Conservation (phyloP, 352 stramenopile species). For the Albugo candida region DNA sequence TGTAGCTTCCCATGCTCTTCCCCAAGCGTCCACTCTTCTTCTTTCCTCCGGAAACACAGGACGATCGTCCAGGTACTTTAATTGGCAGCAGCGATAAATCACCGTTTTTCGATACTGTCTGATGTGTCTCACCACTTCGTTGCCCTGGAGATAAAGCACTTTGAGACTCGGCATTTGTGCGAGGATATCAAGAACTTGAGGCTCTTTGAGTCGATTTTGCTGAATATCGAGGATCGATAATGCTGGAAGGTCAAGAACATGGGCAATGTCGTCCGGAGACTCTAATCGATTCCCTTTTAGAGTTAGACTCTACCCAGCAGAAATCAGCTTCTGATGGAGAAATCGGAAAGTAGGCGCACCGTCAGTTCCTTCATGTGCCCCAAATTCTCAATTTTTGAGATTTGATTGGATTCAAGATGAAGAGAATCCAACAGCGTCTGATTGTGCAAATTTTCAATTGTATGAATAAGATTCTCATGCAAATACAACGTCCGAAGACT, state of each 20-base stretch:
- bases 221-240: conserved; percentile 66
- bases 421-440: conserved; percentile 44
- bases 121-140: conserved; percentile 75
- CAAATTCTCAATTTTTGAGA: conserved; percentile 56
- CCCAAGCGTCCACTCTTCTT: conserved; percentile 63
- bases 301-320: conserved; percentile 23
- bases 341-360: conserved; percentile 7
- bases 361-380: conserved; percentile 44
- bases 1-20: conserved; percentile 32
- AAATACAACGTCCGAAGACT: conserved; percentile 83
- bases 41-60: conserved; percentile 77
- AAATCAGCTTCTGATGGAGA: not conserved
- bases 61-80: conserved; percentile 67
- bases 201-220: conserved; percentile 57
- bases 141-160: conserved; percentile 67
- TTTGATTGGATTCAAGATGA: conserved; percentile 70
- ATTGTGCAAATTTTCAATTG: conserved; percentile 68
- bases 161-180: conserved; percentile 58
- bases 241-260: conserved; percentile 40
- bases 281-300: conserved; percentile 62
- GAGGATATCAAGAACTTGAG: conserved; percentile 37
- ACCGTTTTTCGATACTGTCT: conserved; percentile 75
- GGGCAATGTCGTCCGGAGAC: conserved; percentile 30
- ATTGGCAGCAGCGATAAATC: conserved; percentile 45
- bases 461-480: conserved; percentile 90